Base-by-base conservation (phyloP, 164 flowering plant genomes). In the Vitis labrusca region DNA sequence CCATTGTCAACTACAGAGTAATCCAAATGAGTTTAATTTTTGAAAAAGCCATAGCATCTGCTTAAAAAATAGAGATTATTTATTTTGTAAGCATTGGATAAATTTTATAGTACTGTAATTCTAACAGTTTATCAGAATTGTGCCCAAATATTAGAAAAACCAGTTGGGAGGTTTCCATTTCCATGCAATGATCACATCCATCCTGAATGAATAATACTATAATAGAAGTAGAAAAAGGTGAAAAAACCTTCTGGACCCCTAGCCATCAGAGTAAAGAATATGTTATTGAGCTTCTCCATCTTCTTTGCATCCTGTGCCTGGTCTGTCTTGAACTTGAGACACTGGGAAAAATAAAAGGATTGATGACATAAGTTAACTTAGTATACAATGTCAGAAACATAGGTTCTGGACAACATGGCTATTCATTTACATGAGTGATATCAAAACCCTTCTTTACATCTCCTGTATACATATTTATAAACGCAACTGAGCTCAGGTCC, bases 231-330 rank as follows among this genome's bases (percentile, higher is more conserved):
- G 51, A 44, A 66, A 29, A 59, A 53, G 16, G 54, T 44, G 7
- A 37, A 37, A 10, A 16, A 84, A 95, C 99, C 98, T 77, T 91
- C 97, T 76, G 98, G 99, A 61, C 97, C 99, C 63, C 92, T 86
- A 54, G 96, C 84, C 98, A 93, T 95, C 76, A 95, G 77, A 54
- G 93, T 80, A 63, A 95, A 95, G 82, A 95, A 93, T 67, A 93
- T 83, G 68, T 91, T 93, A 74, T 93, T 95, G 54, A 95, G 88
- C 77, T 91, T 93, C 84, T 95, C 99, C 97, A 95, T 93, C 87
- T 91, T 95, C 84, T 88, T 95, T 10, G 91, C 97, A 75, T 95
- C 99, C 70, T 95, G 99, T 59, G 97, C 97, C 71, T 95, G 98
- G 79, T 95, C 97, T 8, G 99, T 89, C 83, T 95, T 95, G 65